Conservation (phyloP, 2,329 filamentous ascomycete species). For the Diplodia seriata region DNA sequence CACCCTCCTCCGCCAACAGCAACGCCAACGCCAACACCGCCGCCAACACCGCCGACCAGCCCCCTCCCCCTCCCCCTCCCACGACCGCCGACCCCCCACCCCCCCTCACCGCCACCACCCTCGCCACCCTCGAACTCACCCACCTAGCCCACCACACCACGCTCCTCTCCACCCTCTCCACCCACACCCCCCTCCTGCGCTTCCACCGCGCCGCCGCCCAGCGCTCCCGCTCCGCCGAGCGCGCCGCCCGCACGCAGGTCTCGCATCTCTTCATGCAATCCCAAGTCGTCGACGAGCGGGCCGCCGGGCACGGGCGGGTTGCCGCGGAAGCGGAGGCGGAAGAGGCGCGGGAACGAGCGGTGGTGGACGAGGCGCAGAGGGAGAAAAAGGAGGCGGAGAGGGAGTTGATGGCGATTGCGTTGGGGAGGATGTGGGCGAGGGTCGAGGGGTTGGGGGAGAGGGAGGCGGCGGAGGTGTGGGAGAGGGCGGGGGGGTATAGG, state of each 20-base stretch:
- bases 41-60: too few relatives aligned
- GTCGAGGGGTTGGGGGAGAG: neutral
- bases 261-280: constrained; percentile 4
- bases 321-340: neutral
- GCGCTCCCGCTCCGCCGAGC: constrained; percentile 11
- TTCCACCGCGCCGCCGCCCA: neutral
- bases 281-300: constrained; percentile 20
- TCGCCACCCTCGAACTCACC: neutral
- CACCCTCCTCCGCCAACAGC: too few relatives aligned
- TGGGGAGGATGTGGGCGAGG: constrained; percentile 18
- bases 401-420: constrained; percentile 7
- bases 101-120: neutral
- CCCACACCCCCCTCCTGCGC: neutral
- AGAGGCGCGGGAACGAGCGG: neutral
- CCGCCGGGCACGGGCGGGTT: neutral
- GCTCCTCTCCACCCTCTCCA: neutral
- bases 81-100: neutral
- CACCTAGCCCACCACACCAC: neutral
- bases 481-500: constrained; percentile 6
- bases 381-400: neutral
- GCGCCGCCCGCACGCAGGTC: neutral
- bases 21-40: too few relatives aligned
- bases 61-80: too few relatives aligned
- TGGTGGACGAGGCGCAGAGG: neutral
- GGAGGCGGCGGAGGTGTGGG: neutral